These are phyloP conservation scores for Gymnopilus junonius DNA, from an alignment of 768 basidiomycete species.

Conservation along the genomic window DNA sequence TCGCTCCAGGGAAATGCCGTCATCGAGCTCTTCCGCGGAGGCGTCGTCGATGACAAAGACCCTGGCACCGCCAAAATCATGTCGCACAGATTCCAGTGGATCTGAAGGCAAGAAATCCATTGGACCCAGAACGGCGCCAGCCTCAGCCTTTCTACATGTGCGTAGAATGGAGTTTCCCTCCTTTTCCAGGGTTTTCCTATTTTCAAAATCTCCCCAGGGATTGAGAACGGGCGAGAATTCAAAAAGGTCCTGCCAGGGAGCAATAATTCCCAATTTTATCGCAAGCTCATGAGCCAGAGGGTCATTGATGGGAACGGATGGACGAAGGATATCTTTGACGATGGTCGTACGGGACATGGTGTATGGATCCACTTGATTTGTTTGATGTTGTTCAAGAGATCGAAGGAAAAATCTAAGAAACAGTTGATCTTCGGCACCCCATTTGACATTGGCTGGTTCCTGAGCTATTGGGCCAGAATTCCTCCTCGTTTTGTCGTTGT, in stretches of 20 bases:
- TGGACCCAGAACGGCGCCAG: slow-evolving; percentile 49
- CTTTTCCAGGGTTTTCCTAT: slow-evolving; percentile 25
- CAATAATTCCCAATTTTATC: slow-evolving; percentile 71
- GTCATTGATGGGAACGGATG: slow-evolving; percentile 34
- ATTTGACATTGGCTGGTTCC: slow-evolving; percentile 35
- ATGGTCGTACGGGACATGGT: slow-evolving; percentile 53
- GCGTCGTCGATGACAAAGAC: slow-evolving; percentile 90
- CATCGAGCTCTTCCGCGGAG: slow-evolving; percentile 86
- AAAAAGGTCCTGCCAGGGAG: slow-evolving; percentile 80
- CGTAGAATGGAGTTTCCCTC: slow-evolving; percentile 31
- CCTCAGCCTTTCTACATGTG: slow-evolving; percentile 28
- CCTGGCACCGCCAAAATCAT: slow-evolving; percentile 82
- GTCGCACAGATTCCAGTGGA: slow-evolving; percentile 69
- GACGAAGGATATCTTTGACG: slow-evolving; percentile 56
- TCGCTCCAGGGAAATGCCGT: slow-evolving; percentile 86
- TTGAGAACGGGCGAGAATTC: slow-evolving; percentile 43
- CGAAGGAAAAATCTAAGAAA: slow-evolving; percentile 65
- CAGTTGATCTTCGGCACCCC: slow-evolving; percentile 55
- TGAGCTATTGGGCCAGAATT: slow-evolving; percentile 16
- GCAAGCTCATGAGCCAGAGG: slow-evolving; percentile 53
- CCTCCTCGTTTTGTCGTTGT: neutral
- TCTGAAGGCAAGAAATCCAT: slow-evolving; percentile 71
- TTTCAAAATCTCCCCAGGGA: slow-evolving; percentile 37
- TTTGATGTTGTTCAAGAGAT: slow-evolving; percentile 51
- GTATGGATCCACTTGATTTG: slow-evolving; percentile 69